A percentile compares a stretch with the other conserved stretches of the same genome.
Conservation (phyloP, 1,139 yeast genomes). For the Schizosaccharomyces versatilis region DNA sequence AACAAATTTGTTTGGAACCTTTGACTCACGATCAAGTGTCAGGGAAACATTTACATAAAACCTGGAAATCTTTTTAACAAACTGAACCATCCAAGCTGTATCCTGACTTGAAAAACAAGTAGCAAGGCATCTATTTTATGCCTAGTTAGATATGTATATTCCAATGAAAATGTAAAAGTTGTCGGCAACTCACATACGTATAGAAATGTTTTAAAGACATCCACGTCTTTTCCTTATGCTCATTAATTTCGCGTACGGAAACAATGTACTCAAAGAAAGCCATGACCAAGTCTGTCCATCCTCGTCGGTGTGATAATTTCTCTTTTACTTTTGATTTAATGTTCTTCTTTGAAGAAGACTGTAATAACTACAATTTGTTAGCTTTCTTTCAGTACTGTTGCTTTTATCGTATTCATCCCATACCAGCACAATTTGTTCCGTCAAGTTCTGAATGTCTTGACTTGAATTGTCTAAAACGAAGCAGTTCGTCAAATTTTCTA, state of each 20-base stretch:
- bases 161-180: not conserved
- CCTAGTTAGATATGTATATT: not conserved
- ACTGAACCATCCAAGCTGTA: not conserved
- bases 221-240: not conserved
- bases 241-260: too few relatives aligned
- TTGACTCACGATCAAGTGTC: not conserved
- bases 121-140: not conserved
- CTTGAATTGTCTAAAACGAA: not conserved
- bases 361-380: too few relatives aligned
- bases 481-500: not conserved
- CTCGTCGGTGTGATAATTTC: not conserved
- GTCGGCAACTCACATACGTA: not conserved
- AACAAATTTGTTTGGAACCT: not conserved
- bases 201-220: not conserved
- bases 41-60: not conserved
- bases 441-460: not conserved
- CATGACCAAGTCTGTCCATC: not conserved
- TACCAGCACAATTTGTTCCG: not conserved
- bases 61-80: not conserved
- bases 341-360: not conserved
- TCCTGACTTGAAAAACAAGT: not conserved
- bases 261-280: not conserved
- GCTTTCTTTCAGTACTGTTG: too few relatives aligned
- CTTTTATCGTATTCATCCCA: too few relatives aligned
- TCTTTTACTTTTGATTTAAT: not conserved